Conservation (phyloP, 768 basidiomycete species). For the Pulveroboletus sp. region DNA sequence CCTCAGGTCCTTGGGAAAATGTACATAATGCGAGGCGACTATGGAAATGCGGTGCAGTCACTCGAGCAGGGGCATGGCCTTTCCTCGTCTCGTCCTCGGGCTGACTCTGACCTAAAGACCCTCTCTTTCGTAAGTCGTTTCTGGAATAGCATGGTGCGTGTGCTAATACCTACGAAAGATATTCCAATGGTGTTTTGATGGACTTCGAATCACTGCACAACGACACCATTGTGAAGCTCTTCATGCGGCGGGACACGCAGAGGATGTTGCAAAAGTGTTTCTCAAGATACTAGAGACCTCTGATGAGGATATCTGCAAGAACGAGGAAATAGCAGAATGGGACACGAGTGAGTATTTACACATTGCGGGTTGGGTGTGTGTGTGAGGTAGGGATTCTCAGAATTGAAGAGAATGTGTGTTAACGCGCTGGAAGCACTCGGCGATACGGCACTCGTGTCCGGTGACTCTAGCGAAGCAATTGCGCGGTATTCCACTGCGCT, state of each 20-base stretch:
- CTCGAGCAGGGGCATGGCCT: background rate
- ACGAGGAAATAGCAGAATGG: background rate
- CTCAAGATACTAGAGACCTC: background rate
- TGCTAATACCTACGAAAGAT: background rate
- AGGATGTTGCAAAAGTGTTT: background rate
- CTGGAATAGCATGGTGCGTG: background rate
- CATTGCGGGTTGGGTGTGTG: background rate
- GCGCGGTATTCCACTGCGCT: conserved; percentile 5
- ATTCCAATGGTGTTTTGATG: conserved; percentile 8
- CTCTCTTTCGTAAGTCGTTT: conserved; percentile 1
- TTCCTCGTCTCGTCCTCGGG: background rate
- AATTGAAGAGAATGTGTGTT: background rate
- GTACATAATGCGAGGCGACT: too few species aligned
- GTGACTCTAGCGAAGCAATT: conserved; percentile 1
- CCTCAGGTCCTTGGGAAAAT: conserved; percentile 6
- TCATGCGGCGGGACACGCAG: background rate
- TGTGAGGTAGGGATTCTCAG: background rate
- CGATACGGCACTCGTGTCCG: background rate
- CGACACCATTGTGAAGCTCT: too few species aligned
- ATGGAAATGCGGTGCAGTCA: too few species aligned
- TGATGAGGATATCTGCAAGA: background rate
- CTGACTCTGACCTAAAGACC: background rate
- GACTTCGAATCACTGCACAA: background rate
- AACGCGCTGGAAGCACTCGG: background rate
- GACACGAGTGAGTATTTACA: background rate